Conservation (phyloP, 306 rosid species). For the Ammopiptanthus mongolicus region DNA sequence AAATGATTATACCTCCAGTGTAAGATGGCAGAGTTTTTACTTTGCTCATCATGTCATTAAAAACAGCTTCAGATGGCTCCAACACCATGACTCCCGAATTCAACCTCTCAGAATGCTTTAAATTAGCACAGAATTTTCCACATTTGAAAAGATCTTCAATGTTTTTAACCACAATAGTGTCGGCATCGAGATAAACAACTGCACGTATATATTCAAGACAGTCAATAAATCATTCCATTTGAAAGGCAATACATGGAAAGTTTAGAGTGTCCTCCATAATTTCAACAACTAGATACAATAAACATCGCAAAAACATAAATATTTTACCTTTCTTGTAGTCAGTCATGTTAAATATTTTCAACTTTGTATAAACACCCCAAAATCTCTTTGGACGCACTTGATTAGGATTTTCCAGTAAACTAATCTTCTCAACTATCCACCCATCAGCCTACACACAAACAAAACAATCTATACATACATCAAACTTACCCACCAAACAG, state of each 20-base stretch:
- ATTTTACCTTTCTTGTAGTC: conserved; percentile 71
- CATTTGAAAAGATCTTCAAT: conserved; percentile 84
- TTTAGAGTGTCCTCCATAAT: background rate
- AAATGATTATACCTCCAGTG: conserved; percentile 67
- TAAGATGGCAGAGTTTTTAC: conserved; percentile 67
- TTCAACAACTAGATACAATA: background rate
- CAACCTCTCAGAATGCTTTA: conserved; percentile 94
- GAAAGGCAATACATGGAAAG: background rate
- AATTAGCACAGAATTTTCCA: conserved; percentile 79
- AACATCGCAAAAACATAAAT: background rate
- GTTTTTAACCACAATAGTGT: conserved; percentile 72
- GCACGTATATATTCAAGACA: conserved; percentile 16
- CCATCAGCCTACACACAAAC: conserved; percentile 78
- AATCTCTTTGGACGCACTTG: conserved; percentile 87
- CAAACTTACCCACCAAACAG: background rate
- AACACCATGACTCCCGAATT: conserved; percentile 91
- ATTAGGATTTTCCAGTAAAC: conserved; percentile 87
- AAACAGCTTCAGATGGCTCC: conserved; percentile 64
- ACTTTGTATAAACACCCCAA: conserved; percentile 99
- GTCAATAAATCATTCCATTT: conserved; percentile 11
- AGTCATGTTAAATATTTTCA: conserved; percentile 94
- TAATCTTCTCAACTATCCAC: conserved; percentile 92
- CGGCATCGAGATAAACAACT: conserved; percentile 93
- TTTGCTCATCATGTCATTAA: conserved; percentile 85
- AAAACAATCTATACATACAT: background rate